These are phyloP conservation scores for Rhizophagus sp. DNA, from an alignment of 192 early-diverging fungal genomes.

Conservation along the genomic window DNA sequence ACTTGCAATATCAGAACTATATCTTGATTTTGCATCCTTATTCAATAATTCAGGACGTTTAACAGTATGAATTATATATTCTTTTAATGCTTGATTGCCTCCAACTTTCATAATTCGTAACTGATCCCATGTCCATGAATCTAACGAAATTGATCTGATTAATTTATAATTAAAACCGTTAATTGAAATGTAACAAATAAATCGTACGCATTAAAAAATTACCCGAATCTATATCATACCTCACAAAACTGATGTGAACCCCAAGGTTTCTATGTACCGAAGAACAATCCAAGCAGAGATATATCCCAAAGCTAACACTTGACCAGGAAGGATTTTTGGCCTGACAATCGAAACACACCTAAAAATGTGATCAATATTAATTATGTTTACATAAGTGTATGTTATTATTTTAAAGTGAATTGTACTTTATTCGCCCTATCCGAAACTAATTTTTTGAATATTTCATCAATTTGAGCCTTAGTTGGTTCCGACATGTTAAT, in stretches of 20 bases:
- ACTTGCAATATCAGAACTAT: constrained; percentile 69
- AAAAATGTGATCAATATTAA: not conserved
- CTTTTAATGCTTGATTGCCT: constrained; percentile 80
- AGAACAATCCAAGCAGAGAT: constrained; percentile 95
- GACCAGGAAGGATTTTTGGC: constrained; percentile 96
- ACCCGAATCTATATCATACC: constrained; percentile 47
- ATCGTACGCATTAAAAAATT: not conserved
- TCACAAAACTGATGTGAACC: constrained; percentile 96
- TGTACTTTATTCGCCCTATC: constrained; percentile 66
- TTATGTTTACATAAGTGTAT: not conserved
- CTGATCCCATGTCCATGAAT: constrained; percentile 93
- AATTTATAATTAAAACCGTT: not conserved
- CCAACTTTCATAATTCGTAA: constrained; percentile 86
- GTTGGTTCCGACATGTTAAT: constrained; percentile 42
- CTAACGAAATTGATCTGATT: constrained; percentile 79
- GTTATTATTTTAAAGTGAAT: not conserved
- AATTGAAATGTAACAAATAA: not conserved
- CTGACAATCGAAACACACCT: constrained; percentile 94
- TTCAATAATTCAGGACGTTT: constrained; percentile 49
- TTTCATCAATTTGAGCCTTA: constrained; percentile 59
- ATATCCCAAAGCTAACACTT: constrained; percentile 91
- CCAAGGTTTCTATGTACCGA: constrained; percentile 95
- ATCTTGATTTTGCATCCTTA: constrained; percentile 82
- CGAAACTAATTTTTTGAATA: constrained; percentile 68
- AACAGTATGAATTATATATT: constrained; percentile 65